Conservation (phyloP, 2,329 filamentous ascomycete species). For the Mariannaea sp. region DNA sequence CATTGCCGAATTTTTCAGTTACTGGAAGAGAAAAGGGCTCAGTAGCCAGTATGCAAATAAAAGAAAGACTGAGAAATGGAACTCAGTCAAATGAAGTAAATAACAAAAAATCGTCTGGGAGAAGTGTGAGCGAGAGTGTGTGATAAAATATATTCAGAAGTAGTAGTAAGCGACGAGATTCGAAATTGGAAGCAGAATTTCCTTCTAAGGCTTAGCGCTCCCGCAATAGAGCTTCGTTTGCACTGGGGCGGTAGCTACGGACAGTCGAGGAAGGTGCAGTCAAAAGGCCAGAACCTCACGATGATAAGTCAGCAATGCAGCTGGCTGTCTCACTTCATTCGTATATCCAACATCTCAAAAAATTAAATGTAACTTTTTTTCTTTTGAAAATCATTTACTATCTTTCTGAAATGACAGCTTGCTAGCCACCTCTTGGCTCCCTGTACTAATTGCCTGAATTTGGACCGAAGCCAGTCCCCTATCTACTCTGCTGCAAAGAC, state of each 20-base stretch:
- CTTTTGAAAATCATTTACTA: too few species aligned
- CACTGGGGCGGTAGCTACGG: too few species aligned
- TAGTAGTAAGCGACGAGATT: background rate
- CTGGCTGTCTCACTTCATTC: too few species aligned
- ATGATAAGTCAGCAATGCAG: too few species aligned
- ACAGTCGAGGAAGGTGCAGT: background rate
- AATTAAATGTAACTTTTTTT: too few species aligned
- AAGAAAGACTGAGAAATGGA: background rate
- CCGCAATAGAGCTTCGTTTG: background rate
- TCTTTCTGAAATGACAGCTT: too few species aligned
- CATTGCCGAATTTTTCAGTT: conserved; percentile 41
- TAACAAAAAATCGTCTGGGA: background rate
- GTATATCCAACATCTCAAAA: too few species aligned
- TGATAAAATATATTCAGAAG: background rate
- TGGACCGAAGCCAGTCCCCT: too few species aligned
- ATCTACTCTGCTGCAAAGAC: conserved; percentile 28
- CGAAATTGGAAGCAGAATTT: conserved; percentile 9
- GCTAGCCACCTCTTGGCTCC: too few species aligned
- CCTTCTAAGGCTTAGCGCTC: conserved; percentile 31
- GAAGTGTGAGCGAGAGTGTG: background rate
- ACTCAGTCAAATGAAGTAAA: too few species aligned
- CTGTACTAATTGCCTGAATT: too few species aligned
- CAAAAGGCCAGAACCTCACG: conserved; percentile 18
- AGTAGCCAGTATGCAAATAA: too few species aligned
- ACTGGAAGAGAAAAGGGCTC: background rate